Evolutionary conservation across 441 rosid species (phyloP).

Genomic region (Adansonia grandidieri): DNA sequence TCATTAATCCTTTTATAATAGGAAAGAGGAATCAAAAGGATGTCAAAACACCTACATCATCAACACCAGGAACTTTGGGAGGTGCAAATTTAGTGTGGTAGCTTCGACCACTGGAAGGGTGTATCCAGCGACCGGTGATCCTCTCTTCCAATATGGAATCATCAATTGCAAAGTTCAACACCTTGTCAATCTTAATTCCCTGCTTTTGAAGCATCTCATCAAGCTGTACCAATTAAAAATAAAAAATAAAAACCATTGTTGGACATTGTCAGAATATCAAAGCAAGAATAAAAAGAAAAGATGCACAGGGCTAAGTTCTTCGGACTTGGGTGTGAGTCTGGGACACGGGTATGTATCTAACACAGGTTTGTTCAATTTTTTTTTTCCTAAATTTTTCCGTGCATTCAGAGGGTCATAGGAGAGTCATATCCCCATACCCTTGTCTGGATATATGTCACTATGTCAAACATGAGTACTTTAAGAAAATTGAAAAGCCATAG

Average conservation of each 20-base stretch:
- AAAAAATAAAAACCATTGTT: not conserved
- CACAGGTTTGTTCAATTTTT: too few species aligned
- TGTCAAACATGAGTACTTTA: too few species aligned
- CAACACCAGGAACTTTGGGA: conserved; percentile 56
- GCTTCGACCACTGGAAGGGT: conserved; percentile 65
- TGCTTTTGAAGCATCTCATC: conserved; percentile 67
- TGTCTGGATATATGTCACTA: too few species aligned
- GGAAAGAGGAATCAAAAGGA: conserved; percentile 16
- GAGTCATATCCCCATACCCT: too few species aligned
- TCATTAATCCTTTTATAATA: conserved; percentile 16
- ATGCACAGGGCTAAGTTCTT: not conserved
- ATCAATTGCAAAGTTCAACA: conserved; percentile 62
- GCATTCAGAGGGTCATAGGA: too few species aligned
- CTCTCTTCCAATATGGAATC: conserved; percentile 74
- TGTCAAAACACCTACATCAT: conserved; percentile 51
- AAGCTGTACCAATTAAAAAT: conserved; percentile 43
- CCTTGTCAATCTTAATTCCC: conserved; percentile 55
- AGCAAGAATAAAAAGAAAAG: not conserved
- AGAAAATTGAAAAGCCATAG: too few species aligned
- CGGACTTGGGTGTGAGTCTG: too few species aligned
- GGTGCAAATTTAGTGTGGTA: conserved; percentile 68
- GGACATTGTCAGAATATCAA: not conserved
- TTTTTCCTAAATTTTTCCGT: too few species aligned
- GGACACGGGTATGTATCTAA: too few species aligned
- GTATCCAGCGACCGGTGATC: conserved; percentile 72